These are phyloP conservation scores for Paracamarosporium sp. DNA, from an alignment of 2,329 filamentous ascomycete genomes.

Conservation along the genomic window DNA sequence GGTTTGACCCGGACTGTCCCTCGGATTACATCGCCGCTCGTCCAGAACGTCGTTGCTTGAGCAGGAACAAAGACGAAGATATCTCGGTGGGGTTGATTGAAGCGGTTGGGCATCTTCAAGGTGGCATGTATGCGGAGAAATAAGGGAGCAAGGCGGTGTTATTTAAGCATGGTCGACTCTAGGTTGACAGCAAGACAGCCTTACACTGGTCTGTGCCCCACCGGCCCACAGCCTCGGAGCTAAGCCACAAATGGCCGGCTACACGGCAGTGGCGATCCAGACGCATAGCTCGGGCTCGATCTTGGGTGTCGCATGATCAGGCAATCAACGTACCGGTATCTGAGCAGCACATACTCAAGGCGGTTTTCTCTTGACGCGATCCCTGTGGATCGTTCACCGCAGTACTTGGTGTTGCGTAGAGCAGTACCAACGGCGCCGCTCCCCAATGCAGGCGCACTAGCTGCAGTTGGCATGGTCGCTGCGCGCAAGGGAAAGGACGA, in stretches of 20 bases:
- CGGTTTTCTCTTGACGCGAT: too few relatives aligned
- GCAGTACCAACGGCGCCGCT: neutral
- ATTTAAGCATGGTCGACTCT: neutral
- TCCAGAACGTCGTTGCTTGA: constrained; percentile 12
- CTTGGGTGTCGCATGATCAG: too few relatives aligned
- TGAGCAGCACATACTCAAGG: too few relatives aligned
- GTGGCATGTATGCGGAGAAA: neutral
- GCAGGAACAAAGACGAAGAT: constrained; percentile 2
- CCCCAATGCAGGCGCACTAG: neutral
- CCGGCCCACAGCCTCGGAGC: neutral
- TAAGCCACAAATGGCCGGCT: neutral
- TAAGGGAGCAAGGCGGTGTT: too few relatives aligned
- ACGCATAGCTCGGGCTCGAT: too few relatives aligned
- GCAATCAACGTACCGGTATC: neutral
- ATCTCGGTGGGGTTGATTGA: neutral
- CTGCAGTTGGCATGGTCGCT: neutral
- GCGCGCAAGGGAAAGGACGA: neutral
- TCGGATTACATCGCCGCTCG: constrained; percentile 26
- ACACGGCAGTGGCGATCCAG: neutral
- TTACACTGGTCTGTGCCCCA: neutral
- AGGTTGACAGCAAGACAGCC: neutral
- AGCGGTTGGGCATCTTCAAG: neutral
- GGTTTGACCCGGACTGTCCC: constrained; percentile 29
- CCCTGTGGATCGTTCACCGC: too few relatives aligned
- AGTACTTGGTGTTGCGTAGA: too few relatives aligned